Conservation (phyloP, 2,329 filamentous ascomycete genomes). For the Hortaea werneckii region DNA sequence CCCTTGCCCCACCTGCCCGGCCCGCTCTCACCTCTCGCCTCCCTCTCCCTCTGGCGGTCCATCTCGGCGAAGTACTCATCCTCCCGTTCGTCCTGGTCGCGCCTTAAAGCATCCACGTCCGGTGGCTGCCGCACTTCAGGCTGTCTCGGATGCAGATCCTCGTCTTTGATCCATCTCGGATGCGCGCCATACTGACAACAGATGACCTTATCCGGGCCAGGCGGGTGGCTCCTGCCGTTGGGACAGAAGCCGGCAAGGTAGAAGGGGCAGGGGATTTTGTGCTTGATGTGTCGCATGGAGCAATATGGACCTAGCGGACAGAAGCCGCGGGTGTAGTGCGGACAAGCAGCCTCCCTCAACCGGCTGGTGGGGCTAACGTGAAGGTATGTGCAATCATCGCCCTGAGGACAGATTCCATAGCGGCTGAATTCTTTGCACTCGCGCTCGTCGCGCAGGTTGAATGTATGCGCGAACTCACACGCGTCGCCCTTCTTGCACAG, state of each 20-base stretch:
- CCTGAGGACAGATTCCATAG: slow-evolving; percentile 91
- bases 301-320: slow-evolving; percentile 83
- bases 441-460: slow-evolving; percentile 95
- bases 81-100: slow-evolving; percentile 48
- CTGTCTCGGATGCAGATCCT: slow-evolving; percentile 47
- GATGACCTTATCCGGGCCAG: slow-evolving; percentile 26
- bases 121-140: slow-evolving; percentile 56
- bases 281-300: slow-evolving; percentile 77
- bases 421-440: slow-evolving; percentile 95
- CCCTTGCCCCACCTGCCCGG: slow-evolving; percentile 28
- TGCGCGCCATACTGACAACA: slow-evolving; percentile 73
- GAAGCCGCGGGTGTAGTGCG: slow-evolving; percentile 81
- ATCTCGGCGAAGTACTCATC: slow-evolving; percentile 45
- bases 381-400: slow-evolving; percentile 65
- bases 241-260: slow-evolving; percentile 95
- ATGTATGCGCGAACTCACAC: slow-evolving; percentile 98
- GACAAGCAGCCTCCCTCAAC: slow-evolving; percentile 57
- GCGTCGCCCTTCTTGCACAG: slow-evolving; percentile 95
- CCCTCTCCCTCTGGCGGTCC: slow-evolving; percentile 33
- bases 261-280: slow-evolving; percentile 62
- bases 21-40: slow-evolving; percentile 38
- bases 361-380: slow-evolving; percentile 56
- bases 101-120: slow-evolving; percentile 59
- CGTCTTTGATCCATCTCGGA: slow-evolving; percentile 60
- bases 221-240: slow-evolving; percentile 45